Evolutionary conservation across 768 basidiomycete genomes (phyloP), one percentile per base, ranked within the genome.

Genomic region (Rhizopogon roseolus): DNA sequence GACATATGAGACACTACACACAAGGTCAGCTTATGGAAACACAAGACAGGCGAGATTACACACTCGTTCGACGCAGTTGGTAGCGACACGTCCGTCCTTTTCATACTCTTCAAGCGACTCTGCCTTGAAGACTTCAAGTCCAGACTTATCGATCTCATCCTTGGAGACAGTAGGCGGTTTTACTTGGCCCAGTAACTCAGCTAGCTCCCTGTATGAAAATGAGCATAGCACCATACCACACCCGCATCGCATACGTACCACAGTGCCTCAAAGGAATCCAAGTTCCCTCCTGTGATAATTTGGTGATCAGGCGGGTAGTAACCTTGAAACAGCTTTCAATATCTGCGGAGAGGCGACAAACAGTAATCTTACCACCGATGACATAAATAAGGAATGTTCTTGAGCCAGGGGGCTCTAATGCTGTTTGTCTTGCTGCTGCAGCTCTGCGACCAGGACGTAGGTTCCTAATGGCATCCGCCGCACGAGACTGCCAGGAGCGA

Each of bases 241-340:
- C 42, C 17, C 19, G n/a, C 32, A n/a, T 9, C n/a, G 55, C 39
- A 40, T 11, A 76, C 83, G 17, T 65, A 88, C 86, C 87, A 76
- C 29, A 91, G 64, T 4, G 88, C 88, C 62, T 92, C 90, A 58
- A 91, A 89, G 4, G 88, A 88, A 59, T 90, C 88, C 41, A 90
- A 71, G 19, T 80, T 81, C 59, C 84, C 82, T 22, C 88, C 89
- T n/a, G 85, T 87, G 41, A 96, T 84, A 57, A 98, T 86, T 49
- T 84, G 89, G 66, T 96, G 93, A 61, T 90, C 85, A 13, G 89
- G 86, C 1, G 93, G 91, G 65, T 96, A 97, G 63, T 93, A 92
- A n/a, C 93, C 93, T 89, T 57, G 17, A 38, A 41, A 49, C 10
- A 54, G 36, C 28, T 9, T 44, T 32, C 49, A 34, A 43, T 32